Percentiles rank a stretch among this genome's conserved stretches.
These are phyloP conservation scores for Podila horticola DNA, from an alignment of 192 early-diverging fungal genomes.

Conservation along the genomic window DNA sequence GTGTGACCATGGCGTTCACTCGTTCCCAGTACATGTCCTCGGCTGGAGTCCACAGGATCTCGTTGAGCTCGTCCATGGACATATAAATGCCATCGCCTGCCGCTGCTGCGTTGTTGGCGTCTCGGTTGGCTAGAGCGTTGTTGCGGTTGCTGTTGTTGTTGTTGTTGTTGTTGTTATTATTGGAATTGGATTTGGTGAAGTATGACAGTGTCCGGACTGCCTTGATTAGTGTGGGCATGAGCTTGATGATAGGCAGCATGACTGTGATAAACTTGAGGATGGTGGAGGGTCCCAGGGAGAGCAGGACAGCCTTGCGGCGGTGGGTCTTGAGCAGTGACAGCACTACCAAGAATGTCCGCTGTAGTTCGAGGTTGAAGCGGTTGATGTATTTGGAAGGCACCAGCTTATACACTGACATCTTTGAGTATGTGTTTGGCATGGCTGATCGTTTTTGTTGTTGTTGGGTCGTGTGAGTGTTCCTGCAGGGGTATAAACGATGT, in stretches of 20 bases:
- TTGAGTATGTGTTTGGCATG: constrained; percentile 43
- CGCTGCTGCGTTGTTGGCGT: constrained; percentile 11
- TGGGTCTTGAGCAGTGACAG: constrained; percentile 44
- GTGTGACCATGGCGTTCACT: constrained; percentile 40
- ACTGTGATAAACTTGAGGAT: constrained; percentile 50
- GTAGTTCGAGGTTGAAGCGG: constrained; percentile 27
- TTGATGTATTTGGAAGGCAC: constrained; percentile 31
- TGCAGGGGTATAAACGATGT: too few species aligned
- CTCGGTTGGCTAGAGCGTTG: constrained; percentile 14
- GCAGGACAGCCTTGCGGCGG: constrained; percentile 43
- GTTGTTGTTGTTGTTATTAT: not conserved
- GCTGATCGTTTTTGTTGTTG: too few species aligned
- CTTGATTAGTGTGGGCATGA: constrained; percentile 36
- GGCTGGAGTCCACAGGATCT: constrained; percentile 47
- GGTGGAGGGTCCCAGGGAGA: constrained; percentile 41
- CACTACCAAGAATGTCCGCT: constrained; percentile 29
- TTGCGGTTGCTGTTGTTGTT: constrained; percentile 6
- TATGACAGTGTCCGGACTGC: constrained; percentile 29
- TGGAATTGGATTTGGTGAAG: constrained; percentile 10
- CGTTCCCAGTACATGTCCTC: constrained; percentile 49
- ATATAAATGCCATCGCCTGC: constrained; percentile 26
- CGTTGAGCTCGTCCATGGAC: constrained; percentile 43
- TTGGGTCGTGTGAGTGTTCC: too few species aligned
- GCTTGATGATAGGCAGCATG: constrained; percentile 39
- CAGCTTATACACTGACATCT: constrained; percentile 13